Conservation (phyloP, 768 basidiomycete species). For the Agaricus subrufescens region DNA sequence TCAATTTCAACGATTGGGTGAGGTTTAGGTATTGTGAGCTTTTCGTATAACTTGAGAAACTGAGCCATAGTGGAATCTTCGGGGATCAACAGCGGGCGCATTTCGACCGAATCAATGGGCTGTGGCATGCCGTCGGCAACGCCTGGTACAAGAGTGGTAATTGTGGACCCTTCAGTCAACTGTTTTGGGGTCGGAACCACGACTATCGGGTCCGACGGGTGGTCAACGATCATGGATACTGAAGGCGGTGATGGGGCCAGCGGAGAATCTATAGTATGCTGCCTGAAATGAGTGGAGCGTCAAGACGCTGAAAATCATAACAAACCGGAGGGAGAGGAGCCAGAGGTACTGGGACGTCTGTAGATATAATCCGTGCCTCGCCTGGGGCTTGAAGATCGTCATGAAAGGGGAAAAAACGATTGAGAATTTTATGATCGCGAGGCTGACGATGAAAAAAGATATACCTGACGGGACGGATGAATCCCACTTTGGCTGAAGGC, state of each 20-base stretch:
- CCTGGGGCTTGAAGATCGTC: not conserved
- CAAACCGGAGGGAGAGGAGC: not conserved
- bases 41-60: slow-evolving; percentile 6
- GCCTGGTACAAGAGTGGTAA: not conserved
- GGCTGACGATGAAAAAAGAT: not conserved
- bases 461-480: not conserved
- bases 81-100: not conserved
- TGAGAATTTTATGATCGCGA: not conserved
- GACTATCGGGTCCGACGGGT: not conserved
- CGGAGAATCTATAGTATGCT: not conserved
- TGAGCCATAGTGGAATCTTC: slow-evolving; percentile 4
- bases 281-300: not conserved
- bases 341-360: not conserved
- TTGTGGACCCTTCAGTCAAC: not conserved
- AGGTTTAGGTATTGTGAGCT: not conserved
- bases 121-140: not conserved
- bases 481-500: not conserved
- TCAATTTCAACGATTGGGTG: not conserved
- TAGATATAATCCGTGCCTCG: not conserved
- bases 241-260: not conserved
- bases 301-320: not conserved
- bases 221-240: not conserved
- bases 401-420: not conserved
- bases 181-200: no score
- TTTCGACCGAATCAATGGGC: not conserved